A percentile compares a stretch with the other conserved stretches of the same genome.
Conservation (phyloP, 2,329 filamentous ascomycete genomes). For the Pseudogymnoascus sp. region DNA sequence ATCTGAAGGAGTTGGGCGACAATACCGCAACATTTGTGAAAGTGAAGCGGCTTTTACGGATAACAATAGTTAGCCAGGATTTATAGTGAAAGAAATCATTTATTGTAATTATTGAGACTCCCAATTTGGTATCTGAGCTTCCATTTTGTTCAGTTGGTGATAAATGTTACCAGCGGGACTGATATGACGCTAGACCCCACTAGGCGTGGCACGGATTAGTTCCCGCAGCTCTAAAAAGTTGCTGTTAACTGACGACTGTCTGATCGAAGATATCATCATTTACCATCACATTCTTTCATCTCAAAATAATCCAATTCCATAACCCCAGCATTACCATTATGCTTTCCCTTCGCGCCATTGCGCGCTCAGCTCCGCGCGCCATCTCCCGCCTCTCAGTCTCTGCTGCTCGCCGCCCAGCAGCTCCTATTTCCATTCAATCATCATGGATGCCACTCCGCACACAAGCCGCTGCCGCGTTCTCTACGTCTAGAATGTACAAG, state of each 20-base stretch:
- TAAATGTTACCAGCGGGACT: background rate
- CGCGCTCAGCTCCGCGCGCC: slow-evolving; percentile 58
- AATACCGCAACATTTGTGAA: background rate
- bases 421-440: slow-evolving; percentile 24
- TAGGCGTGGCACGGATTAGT: slow-evolving; percentile 1
- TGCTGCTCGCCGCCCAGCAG: slow-evolving; percentile 41
- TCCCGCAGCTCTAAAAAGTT: slow-evolving; percentile 9
- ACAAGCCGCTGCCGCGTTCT: slow-evolving; percentile 25
- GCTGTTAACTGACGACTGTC: slow-evolving; percentile 1
- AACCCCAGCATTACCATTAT: slow-evolving; percentile 37
- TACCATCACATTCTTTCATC: slow-evolving; percentile 10
- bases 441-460: slow-evolving; percentile 22
- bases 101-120: background rate
- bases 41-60: background rate
- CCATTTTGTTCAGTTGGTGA: background rate
- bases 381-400: slow-evolving; percentile 48
- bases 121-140: background rate
- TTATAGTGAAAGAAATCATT: background rate
- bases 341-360: slow-evolving; percentile 59
- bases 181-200: slow-evolving; percentile 5
- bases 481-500: slow-evolving; percentile 35
- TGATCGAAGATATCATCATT: background rate
- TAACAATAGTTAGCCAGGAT: background rate
- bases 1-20: slow-evolving; percentile 6
- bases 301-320: slow-evolving; percentile 11